Evolutionary conservation across 2,329 filamentous ascomycete genomes (phyloP), one percentile per base, ranked within the genome.

Genomic region (Diaporthe velutina): DNA sequence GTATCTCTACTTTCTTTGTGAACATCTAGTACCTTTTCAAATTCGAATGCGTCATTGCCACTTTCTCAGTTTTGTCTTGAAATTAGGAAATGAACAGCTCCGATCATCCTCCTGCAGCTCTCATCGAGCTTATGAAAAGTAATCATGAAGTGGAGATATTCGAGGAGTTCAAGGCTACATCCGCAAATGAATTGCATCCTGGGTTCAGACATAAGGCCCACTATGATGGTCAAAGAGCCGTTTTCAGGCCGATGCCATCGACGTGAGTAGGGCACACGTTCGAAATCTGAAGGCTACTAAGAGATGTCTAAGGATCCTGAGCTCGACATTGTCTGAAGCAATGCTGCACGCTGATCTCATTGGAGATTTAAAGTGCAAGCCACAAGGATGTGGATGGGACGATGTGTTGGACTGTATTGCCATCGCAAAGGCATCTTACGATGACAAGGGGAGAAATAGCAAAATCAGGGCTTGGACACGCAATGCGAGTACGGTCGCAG

Each of bases 331-430:
- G 4, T 25, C 54, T 3, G 55, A 61, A 3, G 52, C 70, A 15
- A 17, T 72, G 30, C 15, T 9, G 4, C 12, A 52, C 19, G 42
- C 10, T 19, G 15, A 50, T n/a, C 55, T 72, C 19, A 28, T 38
- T 8, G 22, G 30, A 7, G 55, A 52, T 8, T 8, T 71, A 0
- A 40, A 40, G n/a, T 55, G 9, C 40, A n/a, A 72, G 12, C 70
- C 57, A 22, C 40, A 54, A 9, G 57, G 9, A 22, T 72, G 70
- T 66, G 25, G 57, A 17, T 72, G 70, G 70, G 55, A 64, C 25
- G 70, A 72, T n/a, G 70, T 72, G 0, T 15, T 72, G 0, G 9
- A 55, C 10, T 72, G 70, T 13, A 61, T 72, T 5, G n/a, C 19
- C 2, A 30, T 17, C 5, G 70, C 57, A 0, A 72, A 55, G 25